phyloP scores from a whole-genome alignment of 2,329 filamentous ascomycete genomes.

The Lecanicillium sp. region DNA sequence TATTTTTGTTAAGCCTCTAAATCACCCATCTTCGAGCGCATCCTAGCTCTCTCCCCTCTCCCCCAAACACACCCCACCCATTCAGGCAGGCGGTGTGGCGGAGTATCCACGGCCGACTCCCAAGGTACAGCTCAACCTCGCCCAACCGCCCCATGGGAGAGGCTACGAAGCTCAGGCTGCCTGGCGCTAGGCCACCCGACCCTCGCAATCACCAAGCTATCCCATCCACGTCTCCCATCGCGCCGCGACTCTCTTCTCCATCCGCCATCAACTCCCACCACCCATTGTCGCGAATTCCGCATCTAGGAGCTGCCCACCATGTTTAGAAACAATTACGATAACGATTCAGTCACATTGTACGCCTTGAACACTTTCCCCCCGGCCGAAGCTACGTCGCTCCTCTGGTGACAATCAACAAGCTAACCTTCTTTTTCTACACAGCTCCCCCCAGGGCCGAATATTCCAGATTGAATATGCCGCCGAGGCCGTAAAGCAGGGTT shows the following conservation, averaged over 20 bases:
- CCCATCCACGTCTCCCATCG: constrained; percentile 10
- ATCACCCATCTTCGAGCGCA: too few species aligned
- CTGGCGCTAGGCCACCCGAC: constrained; percentile 7
- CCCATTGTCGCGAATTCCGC: constrained; percentile 3
- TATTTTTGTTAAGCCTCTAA: too few species aligned
- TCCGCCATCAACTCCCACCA: constrained; percentile 2
- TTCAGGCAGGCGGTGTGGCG: constrained; percentile 14
- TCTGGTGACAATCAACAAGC: constrained; percentile 11
- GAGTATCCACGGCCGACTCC: constrained; percentile 9
- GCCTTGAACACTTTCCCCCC: constrained; percentile 24
- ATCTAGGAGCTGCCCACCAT: constrained; percentile 46
- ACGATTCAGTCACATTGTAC: constrained; percentile 99
- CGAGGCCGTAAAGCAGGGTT: constrained; percentile 98
- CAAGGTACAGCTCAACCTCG: constrained; percentile 7
- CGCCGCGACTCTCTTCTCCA: constrained; percentile 4
- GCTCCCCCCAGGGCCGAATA: constrained; percentile 97
- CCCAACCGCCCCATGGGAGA: background rate
- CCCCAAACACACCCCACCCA: too few species aligned
- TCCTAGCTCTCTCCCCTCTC: too few species aligned
- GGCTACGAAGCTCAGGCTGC: constrained; percentile 17
- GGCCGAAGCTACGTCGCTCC: constrained; percentile 13
- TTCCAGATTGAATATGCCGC: constrained; percentile 99
- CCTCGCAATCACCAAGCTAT: background rate
- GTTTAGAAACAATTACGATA: constrained; percentile 99
- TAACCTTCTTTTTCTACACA: constrained; percentile 32